These are phyloP conservation scores for Parmelia sp. DNA, from an alignment of 495 filamentous ascomycete species.

Conservation along the genomic window DNA sequence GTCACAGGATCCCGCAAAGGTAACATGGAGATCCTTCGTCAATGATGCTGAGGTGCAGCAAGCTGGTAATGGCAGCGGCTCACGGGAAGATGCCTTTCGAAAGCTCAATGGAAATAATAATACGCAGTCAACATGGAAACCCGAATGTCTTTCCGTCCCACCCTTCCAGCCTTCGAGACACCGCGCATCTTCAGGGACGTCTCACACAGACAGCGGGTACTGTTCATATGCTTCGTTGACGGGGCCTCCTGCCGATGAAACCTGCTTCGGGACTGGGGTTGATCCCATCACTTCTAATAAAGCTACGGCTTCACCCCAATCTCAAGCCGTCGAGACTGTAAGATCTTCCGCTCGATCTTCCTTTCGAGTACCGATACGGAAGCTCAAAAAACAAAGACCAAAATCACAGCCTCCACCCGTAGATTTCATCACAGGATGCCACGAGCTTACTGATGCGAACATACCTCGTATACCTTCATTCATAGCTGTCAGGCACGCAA, in stretches of 20 bases:
- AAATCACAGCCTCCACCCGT: conserved; percentile 21
- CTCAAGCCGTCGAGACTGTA: conserved; percentile 7
- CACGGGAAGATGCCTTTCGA: conserved; percentile 18
- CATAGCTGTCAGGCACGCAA: conserved; percentile 24
- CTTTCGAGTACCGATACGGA: conserved; percentile 11
- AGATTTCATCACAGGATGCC: conserved; percentile 15
- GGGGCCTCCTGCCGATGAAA: not conserved
- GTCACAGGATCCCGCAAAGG: not conserved
- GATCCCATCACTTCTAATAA: not conserved
- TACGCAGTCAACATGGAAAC: not conserved
- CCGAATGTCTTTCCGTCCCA: not conserved
- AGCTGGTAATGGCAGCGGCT: not conserved
- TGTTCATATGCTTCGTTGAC: conserved; percentile 16
- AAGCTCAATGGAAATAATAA: conserved; percentile 16
- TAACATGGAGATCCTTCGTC: conserved; percentile 14
- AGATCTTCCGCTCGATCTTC: conserved; percentile 10
- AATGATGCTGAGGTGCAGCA: conserved; percentile 12
- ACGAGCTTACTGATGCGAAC: conserved; percentile 6
- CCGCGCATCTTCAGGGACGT: conserved; percentile 1
- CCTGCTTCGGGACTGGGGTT: not conserved
- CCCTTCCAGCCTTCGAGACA: conserved; percentile 6
- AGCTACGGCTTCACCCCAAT: not conserved
- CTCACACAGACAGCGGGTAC: conserved; percentile 22
- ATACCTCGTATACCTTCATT: conserved; percentile 27
- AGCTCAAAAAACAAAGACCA: conserved; percentile 23